A percentile compares a stretch with the other conserved stretches of the same genome.
These are phyloP conservation scores for Aspergillus cristatus DNA, from an alignment of 495 filamentous ascomycete species.

Conservation along the genomic window DNA sequence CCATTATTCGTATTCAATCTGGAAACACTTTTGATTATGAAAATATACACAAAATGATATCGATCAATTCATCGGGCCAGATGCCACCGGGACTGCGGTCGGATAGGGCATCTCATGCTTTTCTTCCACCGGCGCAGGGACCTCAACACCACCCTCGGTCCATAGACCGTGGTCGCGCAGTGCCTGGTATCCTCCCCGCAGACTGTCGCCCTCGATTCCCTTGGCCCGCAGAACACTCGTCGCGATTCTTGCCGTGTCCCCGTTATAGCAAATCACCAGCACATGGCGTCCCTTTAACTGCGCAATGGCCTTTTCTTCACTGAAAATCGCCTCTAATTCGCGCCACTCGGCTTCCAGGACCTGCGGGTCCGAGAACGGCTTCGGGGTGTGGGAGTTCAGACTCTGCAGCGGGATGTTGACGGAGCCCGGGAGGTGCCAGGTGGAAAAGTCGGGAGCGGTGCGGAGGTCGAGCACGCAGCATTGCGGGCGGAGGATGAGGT, in stretches of 20 bases:
- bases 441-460: slow-evolving; percentile 26
- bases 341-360: slow-evolving; percentile 38
- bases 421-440: slow-evolving; percentile 36
- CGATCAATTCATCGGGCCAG: no score
- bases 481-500: slow-evolving; percentile 17
- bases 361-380: slow-evolving; percentile 35
- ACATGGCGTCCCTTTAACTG: slow-evolving; percentile 25
- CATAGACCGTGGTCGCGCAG: slow-evolving; percentile 23
- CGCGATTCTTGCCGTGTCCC: slow-evolving; percentile 44
- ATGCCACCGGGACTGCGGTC: slow-evolving; percentile 2
- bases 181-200: slow-evolving; percentile 35
- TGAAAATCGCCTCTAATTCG: slow-evolving; percentile 34
- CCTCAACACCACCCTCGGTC: slow-evolving; percentile 6
- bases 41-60: no score
- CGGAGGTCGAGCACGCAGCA: slow-evolving; percentile 35
- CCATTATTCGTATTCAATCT: no score
- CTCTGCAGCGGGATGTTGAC: slow-evolving; percentile 33
- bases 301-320: slow-evolving; percentile 13
- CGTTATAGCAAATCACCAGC: slow-evolving; percentile 44
- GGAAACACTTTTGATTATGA: no score
- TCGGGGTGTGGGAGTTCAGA: slow-evolving; percentile 21
- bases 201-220: slow-evolving; percentile 39
- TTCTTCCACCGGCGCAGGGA: no score
- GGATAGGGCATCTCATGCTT: neutral
- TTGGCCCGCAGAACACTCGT: slow-evolving; percentile 43